Conservation (phyloP, 176 grass and related monocot genomes). For the Bonia amplexicaulis region DNA sequence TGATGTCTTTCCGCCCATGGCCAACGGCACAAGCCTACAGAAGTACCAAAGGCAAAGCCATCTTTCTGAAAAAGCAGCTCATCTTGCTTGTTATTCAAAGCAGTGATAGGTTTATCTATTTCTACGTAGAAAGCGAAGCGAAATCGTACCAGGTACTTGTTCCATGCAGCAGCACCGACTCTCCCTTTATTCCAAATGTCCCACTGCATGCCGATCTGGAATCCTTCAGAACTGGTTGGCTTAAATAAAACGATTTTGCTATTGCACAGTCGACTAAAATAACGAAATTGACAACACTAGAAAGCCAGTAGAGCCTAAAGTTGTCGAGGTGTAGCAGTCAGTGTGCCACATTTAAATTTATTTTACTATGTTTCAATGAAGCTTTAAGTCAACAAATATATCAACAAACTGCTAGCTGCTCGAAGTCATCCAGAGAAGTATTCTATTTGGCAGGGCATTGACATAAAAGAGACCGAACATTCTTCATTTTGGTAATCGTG, state of each 20-base stretch:
- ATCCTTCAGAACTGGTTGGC: background rate
- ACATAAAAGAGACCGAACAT: background rate
- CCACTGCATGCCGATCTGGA: background rate
- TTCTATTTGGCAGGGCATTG: background rate
- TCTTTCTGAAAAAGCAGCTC: conserved; percentile 14
- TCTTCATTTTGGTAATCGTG: conserved; percentile 53
- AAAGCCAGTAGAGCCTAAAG: background rate
- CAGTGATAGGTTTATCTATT: conserved; percentile 20
- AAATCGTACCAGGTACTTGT: conserved; percentile 31
- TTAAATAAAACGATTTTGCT: too few species aligned
- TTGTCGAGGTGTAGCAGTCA: background rate
- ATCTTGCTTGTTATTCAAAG: conserved; percentile 31
- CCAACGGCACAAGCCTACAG: conserved; percentile 13
- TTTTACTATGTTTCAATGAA: conserved; percentile 17
- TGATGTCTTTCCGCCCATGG: conserved; percentile 8
- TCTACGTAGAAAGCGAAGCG: conserved; percentile 3
- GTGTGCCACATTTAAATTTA: conserved; percentile 3
- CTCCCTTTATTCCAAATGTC: conserved; percentile 19
- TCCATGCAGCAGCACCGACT: conserved; percentile 11
- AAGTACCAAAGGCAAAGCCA: conserved; percentile 12
- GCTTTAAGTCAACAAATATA: background rate
- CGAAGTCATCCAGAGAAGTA: conserved; percentile 1
- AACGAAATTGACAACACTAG: background rate
- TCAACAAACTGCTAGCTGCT: conserved; percentile 10
- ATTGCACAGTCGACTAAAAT: too few species aligned